phyloP scores from a whole-genome alignment of 1,284 basidiomycete genomes.

The Cerrena zonata region DNA sequence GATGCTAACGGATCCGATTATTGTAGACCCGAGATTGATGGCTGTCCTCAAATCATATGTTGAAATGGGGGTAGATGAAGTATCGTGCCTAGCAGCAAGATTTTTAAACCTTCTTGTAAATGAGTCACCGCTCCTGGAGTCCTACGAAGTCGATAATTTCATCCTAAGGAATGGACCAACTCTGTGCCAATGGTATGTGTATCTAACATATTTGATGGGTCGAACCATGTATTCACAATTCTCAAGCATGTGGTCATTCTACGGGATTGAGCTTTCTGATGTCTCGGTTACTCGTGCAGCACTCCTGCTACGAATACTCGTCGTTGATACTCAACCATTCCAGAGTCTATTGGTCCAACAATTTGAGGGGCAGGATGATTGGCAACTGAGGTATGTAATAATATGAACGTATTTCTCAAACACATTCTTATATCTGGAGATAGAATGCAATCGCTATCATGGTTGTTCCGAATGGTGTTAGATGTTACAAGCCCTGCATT shows the following conservation, averaged over 20 bases:
- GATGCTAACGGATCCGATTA: conserved; percentile 47
- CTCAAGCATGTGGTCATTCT: conserved; percentile 59
- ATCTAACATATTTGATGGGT: not conserved
- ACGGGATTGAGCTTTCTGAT: conserved; percentile 49
- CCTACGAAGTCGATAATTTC: conserved; percentile 66
- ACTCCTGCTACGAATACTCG: conserved; percentile 53
- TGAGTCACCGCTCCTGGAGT: conserved; percentile 52
- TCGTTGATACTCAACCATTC: conserved; percentile 59
- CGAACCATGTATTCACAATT: conserved; percentile 1
- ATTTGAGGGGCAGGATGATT: conserved; percentile 31
- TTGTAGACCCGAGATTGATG: conserved; percentile 52
- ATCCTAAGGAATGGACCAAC: conserved; percentile 53
- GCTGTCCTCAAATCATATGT: conserved; percentile 48
- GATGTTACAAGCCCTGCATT: conserved; percentile 60
- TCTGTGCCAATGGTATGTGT: conserved; percentile 51
- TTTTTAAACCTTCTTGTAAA: conserved; percentile 57
- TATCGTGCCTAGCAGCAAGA: conserved; percentile 51
- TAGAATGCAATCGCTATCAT: conserved; percentile 37
- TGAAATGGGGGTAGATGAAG: conserved; percentile 41
- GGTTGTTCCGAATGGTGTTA: conserved; percentile 56
- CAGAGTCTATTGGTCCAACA: conserved; percentile 39
- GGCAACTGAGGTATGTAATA: conserved; percentile 44
- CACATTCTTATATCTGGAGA: not conserved
- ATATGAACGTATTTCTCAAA: conserved; percentile 5
- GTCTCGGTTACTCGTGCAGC: conserved; percentile 46